These are phyloP conservation scores for Gossypium gossypioides DNA, from an alignment of 441 rosid species.

Conservation along the genomic window DNA sequence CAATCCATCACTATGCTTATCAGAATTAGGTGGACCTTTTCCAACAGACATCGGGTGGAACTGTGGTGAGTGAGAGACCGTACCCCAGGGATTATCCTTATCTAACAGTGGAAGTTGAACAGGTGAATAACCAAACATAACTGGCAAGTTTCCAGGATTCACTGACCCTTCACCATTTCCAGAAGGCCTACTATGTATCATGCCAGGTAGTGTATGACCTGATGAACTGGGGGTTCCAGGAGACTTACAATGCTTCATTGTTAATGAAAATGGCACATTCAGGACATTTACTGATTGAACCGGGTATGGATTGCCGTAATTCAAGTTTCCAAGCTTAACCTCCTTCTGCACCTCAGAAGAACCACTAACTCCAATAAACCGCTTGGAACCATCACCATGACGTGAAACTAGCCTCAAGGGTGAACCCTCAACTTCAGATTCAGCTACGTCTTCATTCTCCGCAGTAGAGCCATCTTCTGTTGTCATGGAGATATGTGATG, in stretches of 20 bases:
- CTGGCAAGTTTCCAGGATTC: conserved; percentile 49
- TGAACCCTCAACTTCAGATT: conserved; percentile 79
- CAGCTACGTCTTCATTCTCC: conserved; percentile 89
- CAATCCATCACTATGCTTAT: conserved; percentile 36
- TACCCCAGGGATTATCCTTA: conserved; percentile 62
- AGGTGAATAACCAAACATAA: conserved; percentile 62
- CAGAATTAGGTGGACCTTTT: conserved; percentile 43
- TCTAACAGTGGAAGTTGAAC: conserved; percentile 72
- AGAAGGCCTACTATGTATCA: conserved; percentile 34
- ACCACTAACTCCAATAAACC: conserved; percentile 28
- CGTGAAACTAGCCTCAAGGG: conserved; percentile 36
- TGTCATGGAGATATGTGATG: conserved; percentile 47
- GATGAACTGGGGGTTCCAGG: conserved; percentile 32
- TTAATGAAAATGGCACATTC: conserved; percentile 22
- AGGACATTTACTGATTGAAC: conserved; percentile 40
- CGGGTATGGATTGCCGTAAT: conserved; percentile 43
- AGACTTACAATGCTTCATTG: conserved; percentile 47
- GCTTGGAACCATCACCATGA: conserved; percentile 43
- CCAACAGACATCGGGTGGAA: conserved; percentile 45
- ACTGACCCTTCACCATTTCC: conserved; percentile 28
- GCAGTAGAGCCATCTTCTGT: conserved; percentile 77
- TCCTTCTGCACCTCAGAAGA: conserved; percentile 43
- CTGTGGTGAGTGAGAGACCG: conserved; percentile 43
- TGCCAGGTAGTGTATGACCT: conserved; percentile 36
- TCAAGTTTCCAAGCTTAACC: conserved; percentile 44